These are phyloP conservation scores for Claviceps sp. DNA, from an alignment of 2,329 filamentous ascomycete genomes.

Conservation along the genomic window DNA sequence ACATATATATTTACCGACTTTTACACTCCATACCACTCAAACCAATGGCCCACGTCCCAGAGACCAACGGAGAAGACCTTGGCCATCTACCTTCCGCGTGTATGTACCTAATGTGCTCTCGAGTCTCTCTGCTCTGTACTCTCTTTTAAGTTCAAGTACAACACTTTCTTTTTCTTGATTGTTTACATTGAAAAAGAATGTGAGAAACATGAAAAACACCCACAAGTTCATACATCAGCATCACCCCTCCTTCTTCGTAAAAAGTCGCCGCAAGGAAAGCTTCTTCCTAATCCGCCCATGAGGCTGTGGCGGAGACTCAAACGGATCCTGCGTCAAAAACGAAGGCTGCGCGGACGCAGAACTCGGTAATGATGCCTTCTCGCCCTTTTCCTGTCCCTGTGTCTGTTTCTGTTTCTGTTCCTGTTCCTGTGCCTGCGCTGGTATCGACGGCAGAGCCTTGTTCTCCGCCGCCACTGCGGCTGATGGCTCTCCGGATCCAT, in stretches of 20 bases:
- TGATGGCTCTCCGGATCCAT: background rate
- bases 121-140: too few relatives aligned
- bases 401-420: too few relatives aligned
- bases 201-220: background rate
- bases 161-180: background rate
- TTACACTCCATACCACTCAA: too few relatives aligned
- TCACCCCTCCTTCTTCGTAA: constrained; percentile 5
- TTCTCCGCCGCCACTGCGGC: background rate
- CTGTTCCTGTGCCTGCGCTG: too few relatives aligned
- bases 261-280: constrained; percentile 11
- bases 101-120: too few relatives aligned
- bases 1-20: too few relatives aligned
- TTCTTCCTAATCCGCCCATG: constrained; percentile 7
- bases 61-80: too few relatives aligned
- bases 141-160: too few relatives aligned
- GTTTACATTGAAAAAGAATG: background rate
- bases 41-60: too few relatives aligned
- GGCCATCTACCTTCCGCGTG: too few relatives aligned
- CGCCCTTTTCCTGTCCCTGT: too few relatives aligned
- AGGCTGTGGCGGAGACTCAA: constrained; percentile 3
- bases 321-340: constrained; percentile 5
- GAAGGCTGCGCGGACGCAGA: background rate
- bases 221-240: background rate
- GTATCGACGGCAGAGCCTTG: background rate
- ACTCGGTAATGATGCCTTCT: background rate